Conservation (phyloP, 2,329 filamentous ascomycete species). For the Nemania sp. region DNA sequence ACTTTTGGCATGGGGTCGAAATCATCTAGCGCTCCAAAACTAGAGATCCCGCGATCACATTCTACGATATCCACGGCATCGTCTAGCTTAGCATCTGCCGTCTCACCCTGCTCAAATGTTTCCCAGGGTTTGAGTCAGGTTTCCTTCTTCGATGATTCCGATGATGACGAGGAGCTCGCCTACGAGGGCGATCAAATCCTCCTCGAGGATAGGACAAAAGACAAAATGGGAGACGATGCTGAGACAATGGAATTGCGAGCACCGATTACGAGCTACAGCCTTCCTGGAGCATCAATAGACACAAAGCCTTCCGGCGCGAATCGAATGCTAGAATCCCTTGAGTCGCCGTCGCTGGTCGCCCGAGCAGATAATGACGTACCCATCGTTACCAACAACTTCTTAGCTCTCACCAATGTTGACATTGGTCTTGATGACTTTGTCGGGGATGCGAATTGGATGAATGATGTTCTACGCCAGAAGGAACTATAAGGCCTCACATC, state of each 20-base stretch:
- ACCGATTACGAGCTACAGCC: slow-evolving; percentile 50
- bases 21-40: slow-evolving; percentile 13
- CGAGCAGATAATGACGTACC: slow-evolving; percentile 33
- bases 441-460: slow-evolving; percentile 57
- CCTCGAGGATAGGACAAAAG: slow-evolving; percentile 29
- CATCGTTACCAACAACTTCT: slow-evolving; percentile 31
- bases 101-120: slow-evolving; percentile 43
- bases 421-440: slow-evolving; percentile 43
- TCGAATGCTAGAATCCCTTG: slow-evolving; percentile 35
- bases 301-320: slow-evolving; percentile 32
- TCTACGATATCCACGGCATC: slow-evolving; percentile 36
- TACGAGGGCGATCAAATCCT: slow-evolving; percentile 44
- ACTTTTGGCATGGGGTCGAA: slow-evolving; percentile 15
- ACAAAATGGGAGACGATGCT: slow-evolving; percentile 28
- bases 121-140: slow-evolving; percentile 44
- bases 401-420: slow-evolving; percentile 37
- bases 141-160: slow-evolving; percentile 52
- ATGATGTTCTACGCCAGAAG: slow-evolving; percentile 46
- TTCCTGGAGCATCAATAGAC: slow-evolving; percentile 44
- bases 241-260: slow-evolving; percentile 25
- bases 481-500: background rate
- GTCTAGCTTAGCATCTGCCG: slow-evolving; percentile 40
- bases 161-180: slow-evolving; percentile 45
- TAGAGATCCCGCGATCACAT: slow-evolving; percentile 35
- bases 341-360: slow-evolving; percentile 38